Evolutionary conservation across 352 stramenopile species (phyloP).

Genomic region (Globisporangium perplexum): DNA sequence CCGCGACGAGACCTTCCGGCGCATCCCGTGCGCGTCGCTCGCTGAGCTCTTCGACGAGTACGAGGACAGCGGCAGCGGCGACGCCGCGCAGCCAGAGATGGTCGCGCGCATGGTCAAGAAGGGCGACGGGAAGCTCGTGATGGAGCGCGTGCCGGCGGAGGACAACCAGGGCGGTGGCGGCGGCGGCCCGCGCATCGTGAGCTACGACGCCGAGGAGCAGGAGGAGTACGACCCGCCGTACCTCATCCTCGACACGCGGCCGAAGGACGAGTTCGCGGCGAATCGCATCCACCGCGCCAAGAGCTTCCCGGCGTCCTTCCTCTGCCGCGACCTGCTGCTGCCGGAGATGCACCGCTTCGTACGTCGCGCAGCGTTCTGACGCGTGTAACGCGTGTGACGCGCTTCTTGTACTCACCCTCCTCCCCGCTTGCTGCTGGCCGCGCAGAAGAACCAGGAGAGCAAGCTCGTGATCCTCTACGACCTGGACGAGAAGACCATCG

Average conservation of each 20-base stretch:
- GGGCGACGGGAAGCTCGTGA: slow-evolving; percentile 51
- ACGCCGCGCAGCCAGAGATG: slow-evolving; percentile 51
- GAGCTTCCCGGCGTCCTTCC: slow-evolving; percentile 48
- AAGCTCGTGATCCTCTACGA: slow-evolving; percentile 81
- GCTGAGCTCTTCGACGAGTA: slow-evolving; percentile 76
- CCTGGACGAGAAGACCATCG: slow-evolving; percentile 57
- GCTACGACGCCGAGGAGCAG: slow-evolving; percentile 69
- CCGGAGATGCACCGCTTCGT: slow-evolving; percentile 75
- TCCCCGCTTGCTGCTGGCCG: no score
- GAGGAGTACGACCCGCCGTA: slow-evolving; percentile 77
- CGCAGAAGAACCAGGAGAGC: slow-evolving; percentile 66
- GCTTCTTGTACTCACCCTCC: no score
- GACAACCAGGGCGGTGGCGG: slow-evolving; percentile 29
- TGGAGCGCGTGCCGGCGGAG: slow-evolving; percentile 55
- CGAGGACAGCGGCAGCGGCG: slow-evolving; percentile 40
- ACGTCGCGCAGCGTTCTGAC: no score
- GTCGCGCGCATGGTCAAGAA: slow-evolving; percentile 72
- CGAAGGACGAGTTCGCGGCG: slow-evolving; percentile 58
- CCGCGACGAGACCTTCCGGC: slow-evolving; percentile 74
- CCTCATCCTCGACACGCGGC: slow-evolving; percentile 61
- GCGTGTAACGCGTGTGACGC: no score
- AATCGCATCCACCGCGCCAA: slow-evolving; percentile 71
- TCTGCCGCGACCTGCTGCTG: slow-evolving; percentile 59
- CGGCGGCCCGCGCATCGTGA: slow-evolving; percentile 57
- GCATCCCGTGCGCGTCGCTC: slow-evolving; percentile 59